Base-by-base conservation (phyloP, 2,329 filamentous ascomycete species). In the Beauveria pseudobassiana region DNA sequence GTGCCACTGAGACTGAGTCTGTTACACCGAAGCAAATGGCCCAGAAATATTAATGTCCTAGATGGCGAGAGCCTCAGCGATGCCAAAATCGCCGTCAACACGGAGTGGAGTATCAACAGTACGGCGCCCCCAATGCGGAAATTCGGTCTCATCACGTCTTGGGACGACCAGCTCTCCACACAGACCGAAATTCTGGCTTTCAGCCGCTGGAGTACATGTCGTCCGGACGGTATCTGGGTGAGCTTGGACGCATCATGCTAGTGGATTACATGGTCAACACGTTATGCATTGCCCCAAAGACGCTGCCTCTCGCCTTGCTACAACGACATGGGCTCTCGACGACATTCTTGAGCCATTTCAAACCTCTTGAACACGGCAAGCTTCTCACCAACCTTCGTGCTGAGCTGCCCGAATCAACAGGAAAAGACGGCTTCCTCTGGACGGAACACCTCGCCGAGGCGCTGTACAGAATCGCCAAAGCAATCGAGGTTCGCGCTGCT, bases 151-250 rank as follows among this genome's bases (percentile, higher is more conserved):
- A 83, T 90, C 57, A 92, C 83, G 10, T 76, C 75, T 42, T 93
- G 90, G 90, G 90, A 95, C 68, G 74, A 78, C 10, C 75, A 80
- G 63, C 79, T 95, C 6, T 89, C 92, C 67, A 74, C 74, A 5
- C 82, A 85, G 51, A 87, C 87, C 67, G 87, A 90, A 67, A 78
- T 78, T 7, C 90, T 0, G 89, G 90, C 0, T 92, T 93, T 67
- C 90, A 93, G 66, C 89, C 90, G 0, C 82, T 93, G 22, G 90
- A 95, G 70, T 93, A 93, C 74, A 91, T 93, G 87, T 92, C 89
- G 0, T 84, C 89, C 3, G 89, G 89, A 2, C 80, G 89, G 46
- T 93, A 93, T 70, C 80, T 93, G 4, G 89, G 89, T 56, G 89
- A 93, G 73, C 82, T 93, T 12, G 87, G 88, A 26, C 85, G 89